phyloP scores from a whole-genome alignment of 768 basidiomycete species.

The Suillus cothurnatus region DNA sequence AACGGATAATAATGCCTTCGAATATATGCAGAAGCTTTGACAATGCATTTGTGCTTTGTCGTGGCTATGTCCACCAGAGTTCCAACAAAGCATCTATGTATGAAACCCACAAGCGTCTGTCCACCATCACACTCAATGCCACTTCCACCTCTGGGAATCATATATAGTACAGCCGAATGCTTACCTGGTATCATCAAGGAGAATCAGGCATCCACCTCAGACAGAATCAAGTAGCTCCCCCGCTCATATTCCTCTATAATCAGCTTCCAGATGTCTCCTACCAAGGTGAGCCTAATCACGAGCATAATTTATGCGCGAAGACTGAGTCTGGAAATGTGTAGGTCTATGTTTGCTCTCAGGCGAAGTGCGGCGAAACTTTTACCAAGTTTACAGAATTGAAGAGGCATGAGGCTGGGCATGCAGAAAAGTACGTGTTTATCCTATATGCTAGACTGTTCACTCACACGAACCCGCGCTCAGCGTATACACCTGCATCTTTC shows the following conservation, averaged over 20 bases:
- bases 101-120: background rate
- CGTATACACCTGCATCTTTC: slow-evolving; percentile 18
- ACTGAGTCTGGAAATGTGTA: slow-evolving; percentile 3
- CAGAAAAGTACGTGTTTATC: slow-evolving; percentile 11
- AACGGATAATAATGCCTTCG: background rate
- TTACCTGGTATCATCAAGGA: background rate
- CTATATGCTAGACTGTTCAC: background rate
- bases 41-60: background rate
- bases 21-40: background rate
- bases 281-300: background rate
- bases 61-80: background rate
- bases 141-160: background rate
- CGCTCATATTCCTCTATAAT: background rate
- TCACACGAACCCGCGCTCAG: slow-evolving; percentile 16
- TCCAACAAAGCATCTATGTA: slow-evolving; percentile 1
- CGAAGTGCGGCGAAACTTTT: slow-evolving; percentile 18
- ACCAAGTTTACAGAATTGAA: slow-evolving; percentile 20
- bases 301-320: background rate
- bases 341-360: slow-evolving; percentile 17
- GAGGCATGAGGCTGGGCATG: slow-evolving; percentile 25
- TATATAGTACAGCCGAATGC: background rate
- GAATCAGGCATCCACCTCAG: background rate
- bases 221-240: background rate
- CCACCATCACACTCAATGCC: background rate
- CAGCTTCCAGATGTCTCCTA: background rate